These are phyloP conservation scores for Ustilago cynodontis DNA, from an alignment of 1,284 basidiomycete genomes.

Conservation along the genomic window DNA sequence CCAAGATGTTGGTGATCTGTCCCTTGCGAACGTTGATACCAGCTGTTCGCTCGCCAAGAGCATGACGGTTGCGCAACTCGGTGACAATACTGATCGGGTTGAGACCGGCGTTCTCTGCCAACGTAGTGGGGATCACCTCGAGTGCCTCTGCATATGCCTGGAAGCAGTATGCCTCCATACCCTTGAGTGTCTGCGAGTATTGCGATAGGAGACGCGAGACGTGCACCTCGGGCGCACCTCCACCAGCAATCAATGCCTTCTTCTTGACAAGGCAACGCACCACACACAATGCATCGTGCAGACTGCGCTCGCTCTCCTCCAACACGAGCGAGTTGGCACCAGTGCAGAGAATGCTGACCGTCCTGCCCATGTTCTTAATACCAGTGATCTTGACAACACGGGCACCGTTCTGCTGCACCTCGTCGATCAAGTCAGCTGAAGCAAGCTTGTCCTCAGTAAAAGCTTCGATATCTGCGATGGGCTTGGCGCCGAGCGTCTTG, in stretches of 20 bases:
- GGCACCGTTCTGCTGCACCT: constrained; percentile 84
- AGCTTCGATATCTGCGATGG: constrained; percentile 95
- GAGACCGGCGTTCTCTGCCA: constrained; percentile 97
- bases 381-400: constrained; percentile 96
- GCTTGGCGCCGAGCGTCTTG: constrained; percentile 94
- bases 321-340: constrained; percentile 93
- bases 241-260: constrained; percentile 95
- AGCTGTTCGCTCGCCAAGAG: constrained; percentile 90
- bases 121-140: constrained; percentile 96
- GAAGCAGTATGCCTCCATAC: constrained; percentile 99
- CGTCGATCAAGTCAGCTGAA: constrained; percentile 94
- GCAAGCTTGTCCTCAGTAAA: constrained; percentile 99
- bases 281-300: constrained; percentile 98
- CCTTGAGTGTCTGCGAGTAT: constrained; percentile 91
- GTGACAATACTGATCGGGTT: constrained; percentile 99
- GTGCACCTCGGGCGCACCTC: constrained; percentile 98
- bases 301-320: constrained; percentile 95
- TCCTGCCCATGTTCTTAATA: constrained; percentile 93
- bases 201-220: constrained; percentile 93
- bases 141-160: constrained; percentile 97
- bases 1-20: constrained; percentile 93
- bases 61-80: constrained; percentile 95
- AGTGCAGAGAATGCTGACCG: constrained; percentile 94
- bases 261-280: constrained; percentile 99
- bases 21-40: constrained; percentile 92